Base-by-base conservation (phyloP, 768 basidiomycete species). In the Suillus lakei region DNA sequence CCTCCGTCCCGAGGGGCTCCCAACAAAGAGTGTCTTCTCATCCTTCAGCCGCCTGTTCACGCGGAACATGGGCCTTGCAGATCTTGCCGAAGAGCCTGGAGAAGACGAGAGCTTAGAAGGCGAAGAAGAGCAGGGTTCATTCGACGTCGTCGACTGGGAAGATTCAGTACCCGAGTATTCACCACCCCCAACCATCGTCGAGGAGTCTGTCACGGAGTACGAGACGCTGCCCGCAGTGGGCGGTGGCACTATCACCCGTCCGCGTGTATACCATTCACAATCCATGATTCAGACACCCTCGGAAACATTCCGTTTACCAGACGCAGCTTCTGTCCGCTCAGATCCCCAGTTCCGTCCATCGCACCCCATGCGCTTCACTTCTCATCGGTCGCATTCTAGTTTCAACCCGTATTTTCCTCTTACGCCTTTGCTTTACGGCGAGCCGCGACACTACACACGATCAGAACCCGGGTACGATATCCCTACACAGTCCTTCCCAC, bases 151-250 rank as follows among this genome's bases (percentile, higher is more conserved):
- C 13, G 89, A 90, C 61, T 93, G 93, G 92, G 88, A 89, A 28
- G 87, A 88, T 30, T 80, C 83, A 1, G 74, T 84, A 1, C 80
- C 85, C 2, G 82, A 83, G 43, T 76, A 80, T 66, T 78, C 82
- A 5, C 79, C 86, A 23, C 81, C 80, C 3, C 73, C 78, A n/a
- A 86, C 85, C 55, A 72, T 81, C 30, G 67, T 71, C 9, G 74
- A 80, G 54, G 83, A 85, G 62, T 76, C 79, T 23, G 74, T 84
- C 46, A 77, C 83, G 13, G 92, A 93, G 72, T 96, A 91, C 76
- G 94, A 97, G 74, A 91, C 91, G 1, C 88, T 96, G 41, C 94
- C 96, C 15, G 96, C 96, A 3, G 91, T 98, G 5, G 96, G 96
- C 21, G 95, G 95, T 16, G 96, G 96, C 0, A 89, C 86, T 0